Conservation (phyloP, 2,329 filamentous ascomycete genomes). For the Xylariaceae sp. region DNA sequence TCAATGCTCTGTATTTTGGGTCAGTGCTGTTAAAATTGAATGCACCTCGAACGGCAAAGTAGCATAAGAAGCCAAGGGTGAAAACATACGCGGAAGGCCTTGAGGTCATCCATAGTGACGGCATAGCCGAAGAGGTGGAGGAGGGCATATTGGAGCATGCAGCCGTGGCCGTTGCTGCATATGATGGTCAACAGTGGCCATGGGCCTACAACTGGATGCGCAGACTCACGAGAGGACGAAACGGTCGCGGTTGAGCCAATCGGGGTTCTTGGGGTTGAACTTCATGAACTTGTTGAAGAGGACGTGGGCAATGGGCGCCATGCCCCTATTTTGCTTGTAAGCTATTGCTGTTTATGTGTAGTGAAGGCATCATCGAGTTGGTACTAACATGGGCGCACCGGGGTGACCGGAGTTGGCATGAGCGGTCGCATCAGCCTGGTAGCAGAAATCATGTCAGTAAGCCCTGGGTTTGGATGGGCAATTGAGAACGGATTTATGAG, state of each 20-base stretch:
- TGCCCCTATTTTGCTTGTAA: constrained; percentile 46
- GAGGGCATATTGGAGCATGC: constrained; percentile 98
- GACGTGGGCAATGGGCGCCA: constrained; percentile 94
- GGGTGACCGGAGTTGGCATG: constrained; percentile 97
- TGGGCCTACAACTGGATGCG: constrained; percentile 27
- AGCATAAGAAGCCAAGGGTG: background rate
- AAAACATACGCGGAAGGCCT: constrained; percentile 81
- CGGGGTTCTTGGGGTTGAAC: constrained; percentile 99
- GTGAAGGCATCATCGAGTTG: constrained; percentile 2
- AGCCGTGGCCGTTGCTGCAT: constrained; percentile 89
- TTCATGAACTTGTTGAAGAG: constrained; percentile 99
- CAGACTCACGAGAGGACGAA: constrained; percentile 91
- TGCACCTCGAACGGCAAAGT: background rate
- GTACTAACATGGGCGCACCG: constrained; percentile 83
- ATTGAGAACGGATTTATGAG: constrained; percentile 9
- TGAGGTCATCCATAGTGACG: constrained; percentile 83
- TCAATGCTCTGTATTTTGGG: constrained; percentile 41
- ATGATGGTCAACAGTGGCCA: constrained; percentile 14
- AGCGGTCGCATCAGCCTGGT: constrained; percentile 92
- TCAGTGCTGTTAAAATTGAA: constrained; percentile 12
- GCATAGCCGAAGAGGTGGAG: constrained; percentile 94
- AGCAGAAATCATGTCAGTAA: constrained; percentile 20
- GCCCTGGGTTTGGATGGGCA: background rate
- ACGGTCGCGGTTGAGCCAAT: constrained; percentile 95
- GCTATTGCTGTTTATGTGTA: constrained; percentile 5